Conservation (phyloP, 2,329 filamentous ascomycete genomes). For the Cryphonectria carpinicola region DNA sequence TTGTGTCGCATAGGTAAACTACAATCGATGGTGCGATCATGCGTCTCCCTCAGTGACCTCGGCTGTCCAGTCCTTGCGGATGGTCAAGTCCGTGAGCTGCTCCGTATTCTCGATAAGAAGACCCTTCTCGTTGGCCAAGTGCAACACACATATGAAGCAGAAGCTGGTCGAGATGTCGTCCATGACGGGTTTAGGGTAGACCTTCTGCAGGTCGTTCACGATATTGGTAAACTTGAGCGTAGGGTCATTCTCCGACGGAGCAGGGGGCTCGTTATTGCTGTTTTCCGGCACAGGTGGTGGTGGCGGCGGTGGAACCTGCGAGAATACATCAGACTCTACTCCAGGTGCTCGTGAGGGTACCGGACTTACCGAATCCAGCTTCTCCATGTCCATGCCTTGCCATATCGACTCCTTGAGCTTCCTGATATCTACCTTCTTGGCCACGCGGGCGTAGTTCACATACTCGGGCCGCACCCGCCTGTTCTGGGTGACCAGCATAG, state of each 20-base stretch:
- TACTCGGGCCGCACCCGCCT: conserved; percentile 68
- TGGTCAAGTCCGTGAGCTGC: conserved; percentile 62
- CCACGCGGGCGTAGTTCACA: conserved; percentile 70
- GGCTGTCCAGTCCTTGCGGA: conserved; percentile 65
- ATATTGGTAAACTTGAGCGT: conserved; percentile 84
- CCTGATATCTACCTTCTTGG: conserved; percentile 73
- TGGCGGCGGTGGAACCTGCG: conserved; percentile 39
- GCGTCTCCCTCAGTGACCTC: conserved; percentile 51
- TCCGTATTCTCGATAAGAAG: conserved; percentile 71
- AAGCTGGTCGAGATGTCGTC: conserved; percentile 91
- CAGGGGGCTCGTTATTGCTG: conserved; percentile 33
- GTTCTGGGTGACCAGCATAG: conserved; percentile 68
- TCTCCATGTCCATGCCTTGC: conserved; percentile 66
- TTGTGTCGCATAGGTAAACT: not conserved
- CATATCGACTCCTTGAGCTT: conserved; percentile 72
- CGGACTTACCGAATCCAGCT: conserved; percentile 49
- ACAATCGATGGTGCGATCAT: not conserved
- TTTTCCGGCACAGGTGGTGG: conserved; percentile 41
- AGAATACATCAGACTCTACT: conserved; percentile 2
- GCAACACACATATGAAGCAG: conserved; percentile 92
- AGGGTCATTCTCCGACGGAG: conserved; percentile 47
- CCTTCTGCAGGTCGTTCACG: conserved; percentile 84
- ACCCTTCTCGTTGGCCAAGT: conserved; percentile 92
- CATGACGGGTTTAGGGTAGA: conserved; percentile 86
- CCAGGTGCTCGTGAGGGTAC: not conserved